Conservation (phyloP, 805 yeast genomes). For the Suhomyces faveliae region DNA sequence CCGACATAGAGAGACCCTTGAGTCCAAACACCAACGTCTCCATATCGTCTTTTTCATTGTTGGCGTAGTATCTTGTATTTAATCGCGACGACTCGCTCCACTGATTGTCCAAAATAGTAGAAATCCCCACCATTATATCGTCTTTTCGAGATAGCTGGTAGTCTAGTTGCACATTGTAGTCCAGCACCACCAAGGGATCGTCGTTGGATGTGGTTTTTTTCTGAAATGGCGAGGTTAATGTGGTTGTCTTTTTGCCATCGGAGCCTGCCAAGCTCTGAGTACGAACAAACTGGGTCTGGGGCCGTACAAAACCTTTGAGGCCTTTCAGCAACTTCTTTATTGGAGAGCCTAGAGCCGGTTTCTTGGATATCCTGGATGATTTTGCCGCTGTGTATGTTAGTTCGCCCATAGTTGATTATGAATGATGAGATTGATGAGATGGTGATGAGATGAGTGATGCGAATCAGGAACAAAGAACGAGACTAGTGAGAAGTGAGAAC, state of each 20-base stretch:
- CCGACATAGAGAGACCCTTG: slow-evolving; percentile 30
- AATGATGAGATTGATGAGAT: background rate
- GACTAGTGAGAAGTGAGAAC: no score
- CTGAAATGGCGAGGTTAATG: background rate
- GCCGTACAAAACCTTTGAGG: slow-evolving; percentile 14
- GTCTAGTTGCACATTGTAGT: slow-evolving; percentile 41
- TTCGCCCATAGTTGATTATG: slow-evolving; percentile 11
- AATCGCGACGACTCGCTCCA: slow-evolving; percentile 38
- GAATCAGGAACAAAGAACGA: background rate
- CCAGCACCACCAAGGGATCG: slow-evolving; percentile 17
- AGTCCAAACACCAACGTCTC: slow-evolving; percentile 35
- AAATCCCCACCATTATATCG: slow-evolving; percentile 31
- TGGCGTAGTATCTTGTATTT: slow-evolving; percentile 23
- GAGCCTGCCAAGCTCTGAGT: background rate
- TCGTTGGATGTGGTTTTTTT: background rate
- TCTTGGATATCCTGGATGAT: slow-evolving; percentile 31
- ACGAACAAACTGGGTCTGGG: slow-evolving; percentile 5
- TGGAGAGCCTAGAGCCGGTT: slow-evolving; percentile 22
- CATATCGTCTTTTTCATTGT: slow-evolving; percentile 11
- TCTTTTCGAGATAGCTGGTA: slow-evolving; percentile 32
- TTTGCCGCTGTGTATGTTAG: slow-evolving; percentile 40
- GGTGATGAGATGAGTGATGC: background rate
- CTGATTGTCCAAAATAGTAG: slow-evolving; percentile 31
- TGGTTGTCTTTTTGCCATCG: slow-evolving; percentile 3
- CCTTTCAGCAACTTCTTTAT: slow-evolving; percentile 24